A percentile compares a stretch with the other conserved stretches of the same genome.
Conservation (phyloP, 2,329 filamentous ascomycete genomes). For the Xylaria sp. region DNA sequence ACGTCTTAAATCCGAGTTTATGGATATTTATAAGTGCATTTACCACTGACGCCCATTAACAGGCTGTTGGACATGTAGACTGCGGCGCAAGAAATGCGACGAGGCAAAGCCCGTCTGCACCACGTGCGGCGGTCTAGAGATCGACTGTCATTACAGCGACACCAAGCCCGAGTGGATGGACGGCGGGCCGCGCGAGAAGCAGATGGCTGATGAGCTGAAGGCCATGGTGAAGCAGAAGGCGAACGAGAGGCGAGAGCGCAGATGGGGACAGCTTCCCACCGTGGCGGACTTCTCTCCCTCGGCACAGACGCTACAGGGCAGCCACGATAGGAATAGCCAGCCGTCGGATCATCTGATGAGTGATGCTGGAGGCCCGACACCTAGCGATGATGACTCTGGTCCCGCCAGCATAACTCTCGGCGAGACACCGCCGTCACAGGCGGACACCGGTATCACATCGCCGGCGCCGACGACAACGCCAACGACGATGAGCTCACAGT, state of each 20-base stretch:
- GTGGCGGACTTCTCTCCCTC: slow-evolving; percentile 22
- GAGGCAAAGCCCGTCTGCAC: slow-evolving; percentile 53
- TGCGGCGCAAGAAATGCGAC: slow-evolving; percentile 59
- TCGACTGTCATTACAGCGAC: slow-evolving; percentile 54
- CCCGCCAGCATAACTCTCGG: slow-evolving; percentile 10
- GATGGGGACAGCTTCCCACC: slow-evolving; percentile 54
- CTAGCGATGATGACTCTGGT: slow-evolving; percentile 13
- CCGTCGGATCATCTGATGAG: slow-evolving; percentile 20
- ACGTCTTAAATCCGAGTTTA: slow-evolving; percentile 12
- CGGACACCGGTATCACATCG: neutral
- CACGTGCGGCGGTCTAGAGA: slow-evolving; percentile 52
- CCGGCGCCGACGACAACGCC: slow-evolving; percentile 9
- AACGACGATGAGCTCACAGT: slow-evolving; percentile 10
- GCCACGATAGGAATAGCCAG: neutral
- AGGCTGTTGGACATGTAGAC: slow-evolving; percentile 56
- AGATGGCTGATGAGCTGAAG: slow-evolving; percentile 60
- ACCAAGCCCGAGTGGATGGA: slow-evolving; percentile 55
- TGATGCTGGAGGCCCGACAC: slow-evolving; percentile 4
- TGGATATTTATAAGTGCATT: neutral
- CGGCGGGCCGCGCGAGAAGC: slow-evolving; percentile 48
- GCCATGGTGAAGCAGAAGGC: slow-evolving; percentile 67
- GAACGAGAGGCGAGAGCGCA: slow-evolving; percentile 60
- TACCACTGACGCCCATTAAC: slow-evolving; percentile 13
- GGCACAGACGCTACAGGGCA: slow-evolving; percentile 13
- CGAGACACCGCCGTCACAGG: slow-evolving; percentile 10